Evolutionary conservation across 2,329 filamentous ascomycete genomes (phyloP), one percentile per base, ranked within the genome.

Genomic region (Neonectria punicea): DNA sequence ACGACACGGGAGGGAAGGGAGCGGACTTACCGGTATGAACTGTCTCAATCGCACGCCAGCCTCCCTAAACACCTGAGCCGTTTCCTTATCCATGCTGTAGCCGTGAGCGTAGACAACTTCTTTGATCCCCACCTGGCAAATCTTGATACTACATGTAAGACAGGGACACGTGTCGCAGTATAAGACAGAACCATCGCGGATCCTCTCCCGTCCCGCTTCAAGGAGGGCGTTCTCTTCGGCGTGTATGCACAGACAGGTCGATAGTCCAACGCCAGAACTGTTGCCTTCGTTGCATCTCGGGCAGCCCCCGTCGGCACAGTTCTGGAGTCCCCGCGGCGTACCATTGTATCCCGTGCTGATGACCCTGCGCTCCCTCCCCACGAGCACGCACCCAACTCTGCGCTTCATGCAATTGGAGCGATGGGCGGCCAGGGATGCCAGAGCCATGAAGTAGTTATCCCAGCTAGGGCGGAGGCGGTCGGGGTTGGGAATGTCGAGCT

Each of bases 321-420:
- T 99, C 60, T 84, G 88, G 74, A 98, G 84, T 47, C 94, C 91
- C 22, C 95, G 87, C 11, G 96, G 94, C n/a, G 96, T 98, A 67
- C 96, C 96, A 80, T 99, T 99, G 83, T 99, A 99, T 20, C 96
- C 96, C 0, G 96, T 99, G 76, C 91, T 93, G 71, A 98, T 93
- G 68, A 99, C 96, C 71, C 94, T 89, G 74, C 90, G 90, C 75
- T 94, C 91, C 68, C 91, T 86, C 64, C 84, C 84, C 36, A 98
- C 94, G 10, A 99, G 86, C 7, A 98, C 96, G 80, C 94, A 98
- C 8, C 96, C 96, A 1, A 99, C 96, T 69, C 95, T 90, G 32
- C 96, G 88, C 82, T 98, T 98, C 96, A 99, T 99, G 83, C 96
- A 99, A 80, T 99, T 99, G 76, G 91, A 93, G 69, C 96, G 88